Conservation (phyloP, 345 rosid genomes). For the Kernera saxatilis region DNA sequence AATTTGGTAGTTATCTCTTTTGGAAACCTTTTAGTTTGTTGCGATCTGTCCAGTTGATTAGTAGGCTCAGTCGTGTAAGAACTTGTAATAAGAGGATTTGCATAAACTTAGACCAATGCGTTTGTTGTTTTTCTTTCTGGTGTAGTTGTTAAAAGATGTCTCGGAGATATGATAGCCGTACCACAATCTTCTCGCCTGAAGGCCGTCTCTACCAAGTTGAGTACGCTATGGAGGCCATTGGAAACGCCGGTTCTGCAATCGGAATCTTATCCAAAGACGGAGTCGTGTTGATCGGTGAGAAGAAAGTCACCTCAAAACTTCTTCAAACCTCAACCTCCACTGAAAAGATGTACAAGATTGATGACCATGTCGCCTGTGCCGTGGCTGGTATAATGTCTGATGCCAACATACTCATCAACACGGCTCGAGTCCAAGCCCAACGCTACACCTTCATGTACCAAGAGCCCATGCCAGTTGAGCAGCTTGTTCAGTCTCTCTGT, state of each 20-base stretch:
- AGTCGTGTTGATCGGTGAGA: slow-evolving; percentile 87
- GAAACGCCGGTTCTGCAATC: slow-evolving; percentile 92
- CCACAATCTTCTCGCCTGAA: slow-evolving; percentile 98
- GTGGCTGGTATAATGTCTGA: slow-evolving; percentile 99
- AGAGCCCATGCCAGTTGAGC: slow-evolving; percentile 97
- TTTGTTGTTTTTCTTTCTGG: neutral
- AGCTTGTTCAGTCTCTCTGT: slow-evolving; percentile 90
- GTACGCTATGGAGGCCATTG: slow-evolving; percentile 98
- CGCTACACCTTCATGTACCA: slow-evolving; percentile 87
- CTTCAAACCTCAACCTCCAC: slow-evolving; percentile 85
- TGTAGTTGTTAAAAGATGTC: slow-evolving; percentile 46
- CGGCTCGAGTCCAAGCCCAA: slow-evolving; percentile 91
- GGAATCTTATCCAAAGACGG: slow-evolving; percentile 90
- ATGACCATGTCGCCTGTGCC: slow-evolving; percentile 92
- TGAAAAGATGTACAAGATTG: slow-evolving; percentile 98
- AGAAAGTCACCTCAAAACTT: slow-evolving; percentile 96
- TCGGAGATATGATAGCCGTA: slow-evolving; percentile 97
- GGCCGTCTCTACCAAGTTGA: slow-evolving; percentile 99
- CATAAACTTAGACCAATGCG: neutral
- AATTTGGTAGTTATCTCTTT: neutral
- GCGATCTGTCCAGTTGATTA: neutral
- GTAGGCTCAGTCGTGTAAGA: neutral
- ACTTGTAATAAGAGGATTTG: neutral
- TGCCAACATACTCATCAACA: slow-evolving; percentile 92
- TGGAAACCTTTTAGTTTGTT: neutral